A percentile compares a stretch with the other conserved stretches of the same genome.
Conservation (phyloP, 148 eudicot genomes). For the Rhododendron mucronatum region DNA sequence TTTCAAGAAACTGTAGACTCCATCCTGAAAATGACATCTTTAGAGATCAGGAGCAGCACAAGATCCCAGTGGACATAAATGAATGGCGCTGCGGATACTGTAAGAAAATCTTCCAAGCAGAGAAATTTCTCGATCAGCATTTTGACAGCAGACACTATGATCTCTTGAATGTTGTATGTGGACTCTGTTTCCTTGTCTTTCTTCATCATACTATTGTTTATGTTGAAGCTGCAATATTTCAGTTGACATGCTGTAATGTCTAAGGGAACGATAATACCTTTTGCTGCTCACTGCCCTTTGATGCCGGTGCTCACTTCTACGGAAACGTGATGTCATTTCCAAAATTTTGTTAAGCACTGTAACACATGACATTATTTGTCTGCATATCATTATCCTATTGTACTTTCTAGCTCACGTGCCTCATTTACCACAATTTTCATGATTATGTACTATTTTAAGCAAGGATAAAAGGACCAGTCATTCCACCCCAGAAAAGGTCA, state of each 20-base stretch:
- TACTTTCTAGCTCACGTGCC: background rate
- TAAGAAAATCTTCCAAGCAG: constrained; percentile 70
- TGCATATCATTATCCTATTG: background rate
- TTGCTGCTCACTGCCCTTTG: background rate
- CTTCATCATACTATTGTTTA: background rate
- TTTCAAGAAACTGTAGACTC: constrained; percentile 61
- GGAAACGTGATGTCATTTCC: background rate
- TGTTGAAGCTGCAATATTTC: background rate
- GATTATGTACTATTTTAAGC: background rate
- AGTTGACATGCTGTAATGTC: background rate
- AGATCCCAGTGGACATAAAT: constrained; percentile 58
- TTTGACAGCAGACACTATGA: constrained; percentile 69
- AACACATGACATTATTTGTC: background rate
- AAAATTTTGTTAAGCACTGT: background rate
- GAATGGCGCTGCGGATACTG: constrained; percentile 97
- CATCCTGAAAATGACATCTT: constrained; percentile 81
- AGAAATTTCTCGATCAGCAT: constrained; percentile 74
- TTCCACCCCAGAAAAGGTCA: background rate
- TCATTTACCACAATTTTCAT: background rate
- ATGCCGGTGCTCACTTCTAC: background rate
- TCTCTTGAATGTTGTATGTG: constrained; percentile 72
- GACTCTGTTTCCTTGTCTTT: background rate
- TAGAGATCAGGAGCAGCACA: constrained; percentile 87
- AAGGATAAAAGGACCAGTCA: background rate
- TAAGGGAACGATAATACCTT: background rate